Percentiles rank a stretch among this genome's conserved stretches.
phyloP scores from a whole-genome alignment of 257 asterid genomes.

The Capsicum chinense region DNA sequence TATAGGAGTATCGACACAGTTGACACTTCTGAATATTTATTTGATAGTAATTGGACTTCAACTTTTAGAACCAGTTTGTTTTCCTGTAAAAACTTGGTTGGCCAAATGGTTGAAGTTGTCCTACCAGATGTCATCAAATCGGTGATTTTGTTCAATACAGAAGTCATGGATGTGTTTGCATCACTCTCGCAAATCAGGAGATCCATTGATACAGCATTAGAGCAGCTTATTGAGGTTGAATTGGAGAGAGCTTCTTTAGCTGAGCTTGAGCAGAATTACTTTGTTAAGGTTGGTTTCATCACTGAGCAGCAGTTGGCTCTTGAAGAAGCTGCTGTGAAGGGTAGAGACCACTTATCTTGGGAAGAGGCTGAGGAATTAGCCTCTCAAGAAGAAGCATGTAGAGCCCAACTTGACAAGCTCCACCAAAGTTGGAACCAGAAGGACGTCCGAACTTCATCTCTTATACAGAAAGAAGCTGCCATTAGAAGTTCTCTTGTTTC shows the following conservation, averaged over 20 bases:
- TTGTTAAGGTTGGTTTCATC: constrained; percentile 82
- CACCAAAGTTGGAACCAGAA: constrained; percentile 93
- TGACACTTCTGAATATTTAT: constrained; percentile 40
- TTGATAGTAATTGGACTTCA: constrained; percentile 66
- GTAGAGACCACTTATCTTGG: constrained; percentile 97
- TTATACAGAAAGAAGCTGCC: constrained; percentile 70
- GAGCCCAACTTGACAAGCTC: constrained; percentile 86
- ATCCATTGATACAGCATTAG: constrained; percentile 80
- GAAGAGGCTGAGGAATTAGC: constrained; percentile 99
- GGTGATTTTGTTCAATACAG: constrained; percentile 67
- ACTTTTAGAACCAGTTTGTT: constrained; percentile 61
- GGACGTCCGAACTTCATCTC: constrained; percentile 70
- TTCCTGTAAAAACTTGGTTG: constrained; percentile 61
- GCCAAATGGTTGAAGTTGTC: constrained; percentile 67
- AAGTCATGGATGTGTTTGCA: constrained; percentile 85
- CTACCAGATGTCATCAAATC: constrained; percentile 74
- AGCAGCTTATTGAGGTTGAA: constrained; percentile 90
- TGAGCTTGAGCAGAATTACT: constrained; percentile 91
- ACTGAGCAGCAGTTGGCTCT: constrained; percentile 96
- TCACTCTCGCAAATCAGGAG: constrained; percentile 86
- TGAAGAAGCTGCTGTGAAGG: constrained; percentile 88
- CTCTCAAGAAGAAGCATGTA: constrained; percentile 97
- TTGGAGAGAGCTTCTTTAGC: constrained; percentile 75
- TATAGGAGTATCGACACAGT: constrained; percentile 43
- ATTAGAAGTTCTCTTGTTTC: constrained; percentile 62